phyloP scores from a whole-genome alignment of 805 yeast genomes.

The Metschnikowia cubensis region DNA sequence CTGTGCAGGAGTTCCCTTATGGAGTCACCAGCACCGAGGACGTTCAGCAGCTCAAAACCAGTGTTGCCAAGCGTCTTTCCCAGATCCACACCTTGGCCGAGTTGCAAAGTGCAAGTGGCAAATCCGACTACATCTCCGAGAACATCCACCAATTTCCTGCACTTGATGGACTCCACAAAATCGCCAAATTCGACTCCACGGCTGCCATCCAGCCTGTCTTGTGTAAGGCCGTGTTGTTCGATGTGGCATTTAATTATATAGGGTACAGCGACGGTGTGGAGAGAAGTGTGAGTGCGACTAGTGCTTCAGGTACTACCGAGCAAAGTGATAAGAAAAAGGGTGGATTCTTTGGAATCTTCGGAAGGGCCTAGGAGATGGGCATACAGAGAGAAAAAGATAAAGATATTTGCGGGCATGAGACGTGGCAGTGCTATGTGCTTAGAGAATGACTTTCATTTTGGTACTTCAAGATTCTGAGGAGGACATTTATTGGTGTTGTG shows the following conservation, averaged over 20 bases:
- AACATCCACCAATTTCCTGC: conserved; percentile 38
- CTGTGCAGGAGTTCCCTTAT: conserved; percentile 39
- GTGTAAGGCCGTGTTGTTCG: conserved; percentile 88
- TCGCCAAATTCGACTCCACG: conserved; percentile 22
- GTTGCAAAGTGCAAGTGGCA: conserved; percentile 28
- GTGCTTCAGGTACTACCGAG: conserved; percentile 13
- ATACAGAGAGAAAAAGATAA: too few species aligned
- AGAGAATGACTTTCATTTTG: too few species aligned
- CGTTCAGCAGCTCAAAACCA: conserved; percentile 21
- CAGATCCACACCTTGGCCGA: conserved; percentile 47
- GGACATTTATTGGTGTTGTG: too few species aligned
- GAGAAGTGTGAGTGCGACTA: conserved; percentile 4
- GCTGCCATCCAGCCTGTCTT: conserved; percentile 52
- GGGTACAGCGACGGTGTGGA: conserved; percentile 38
- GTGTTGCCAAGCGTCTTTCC: conserved; percentile 16
- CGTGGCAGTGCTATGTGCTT: too few species aligned
- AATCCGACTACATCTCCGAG: conserved; percentile 38
- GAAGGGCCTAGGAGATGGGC: conserved; percentile 31
- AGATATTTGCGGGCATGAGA: too few species aligned
- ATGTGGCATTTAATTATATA: conserved; percentile 81
- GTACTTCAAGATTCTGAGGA: too few species aligned
- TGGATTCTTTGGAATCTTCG: conserved; percentile 74
- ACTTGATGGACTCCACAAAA: conserved; percentile 17
- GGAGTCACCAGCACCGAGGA: conserved; percentile 37
- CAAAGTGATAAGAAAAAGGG: conserved; percentile 43